Percentiles rank a stretch among this genome's conserved stretches.
Conservation (phyloP, 345 rosid genomes). For the Passiflora organensis region DNA sequence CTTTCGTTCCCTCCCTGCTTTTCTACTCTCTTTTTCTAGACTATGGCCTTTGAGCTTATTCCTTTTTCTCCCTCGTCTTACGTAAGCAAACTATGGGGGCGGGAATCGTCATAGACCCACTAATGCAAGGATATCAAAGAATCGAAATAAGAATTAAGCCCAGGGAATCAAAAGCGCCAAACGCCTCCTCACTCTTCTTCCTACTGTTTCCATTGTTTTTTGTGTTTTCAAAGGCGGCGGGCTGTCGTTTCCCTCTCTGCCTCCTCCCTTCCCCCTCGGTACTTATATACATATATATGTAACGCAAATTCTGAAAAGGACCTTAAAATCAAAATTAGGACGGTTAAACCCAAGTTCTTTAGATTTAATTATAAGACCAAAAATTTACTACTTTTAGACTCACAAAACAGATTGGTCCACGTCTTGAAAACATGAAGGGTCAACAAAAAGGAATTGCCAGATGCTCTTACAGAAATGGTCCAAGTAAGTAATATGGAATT, state of each 20-base stretch:
- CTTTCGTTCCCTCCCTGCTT: conserved; percentile 23
- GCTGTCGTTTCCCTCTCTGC: neutral
- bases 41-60: neutral
- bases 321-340: too few species aligned
- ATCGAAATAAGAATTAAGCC: neutral
- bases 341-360: too few species aligned
- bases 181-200: neutral
- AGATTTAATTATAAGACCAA: too few species aligned
- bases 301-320: too few species aligned
- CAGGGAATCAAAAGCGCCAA: neutral
- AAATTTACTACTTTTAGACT: too few species aligned
- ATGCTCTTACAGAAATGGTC: too few species aligned
- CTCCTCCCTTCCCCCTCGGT: neutral
- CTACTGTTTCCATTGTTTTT: neutral
- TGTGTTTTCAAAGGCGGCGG: conserved; percentile 9
- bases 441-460: too few species aligned
- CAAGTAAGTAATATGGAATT: too few species aligned
- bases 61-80: neutral
- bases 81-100: too few species aligned
- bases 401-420: too few species aligned
- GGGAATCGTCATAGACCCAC: neutral
- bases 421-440: too few species aligned
- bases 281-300: neutral
- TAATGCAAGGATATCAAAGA: neutral
- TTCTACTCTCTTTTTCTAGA: neutral